Percentiles rank a stretch among this genome's conserved stretches.
Conservation (phyloP, 495 filamentous ascomycete species). For the Massariosphaeria phaeospora region DNA sequence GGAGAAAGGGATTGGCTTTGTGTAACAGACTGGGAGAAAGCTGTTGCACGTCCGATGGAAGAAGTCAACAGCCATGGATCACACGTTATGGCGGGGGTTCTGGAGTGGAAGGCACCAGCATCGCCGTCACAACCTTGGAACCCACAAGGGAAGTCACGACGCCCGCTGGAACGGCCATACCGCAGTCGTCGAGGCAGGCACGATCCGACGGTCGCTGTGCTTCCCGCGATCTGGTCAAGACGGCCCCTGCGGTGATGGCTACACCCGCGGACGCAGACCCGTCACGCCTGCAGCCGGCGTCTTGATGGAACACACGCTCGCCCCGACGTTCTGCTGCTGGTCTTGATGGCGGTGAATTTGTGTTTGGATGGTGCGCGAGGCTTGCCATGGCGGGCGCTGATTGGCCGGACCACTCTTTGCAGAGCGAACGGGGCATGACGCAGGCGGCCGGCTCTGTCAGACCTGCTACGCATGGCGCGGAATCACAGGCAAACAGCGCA, state of each 20-base stretch:
- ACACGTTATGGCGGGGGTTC: neutral
- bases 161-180: neutral
- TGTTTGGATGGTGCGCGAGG: constrained; percentile 14
- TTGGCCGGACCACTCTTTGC: constrained; percentile 3
- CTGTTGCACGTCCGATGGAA: constrained; percentile 6
- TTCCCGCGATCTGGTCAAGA: too few relatives aligned
- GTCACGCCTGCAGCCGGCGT: neutral
- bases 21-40: constrained; percentile 17
- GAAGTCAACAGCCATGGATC: constrained; percentile 20
- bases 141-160: constrained; percentile 4
- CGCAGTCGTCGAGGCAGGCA: constrained; percentile 1
- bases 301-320: constrained; percentile 3
- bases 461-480: constrained; percentile 17
- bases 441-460: neutral
- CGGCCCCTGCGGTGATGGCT: neutral
- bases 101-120: neutral
- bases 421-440: constrained; percentile 2
- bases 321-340: neutral
- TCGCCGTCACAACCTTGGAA: neutral
- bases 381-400: constrained; percentile 9
- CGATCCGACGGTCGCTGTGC: neutral
- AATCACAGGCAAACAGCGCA: neutral
- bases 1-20: constrained; percentile 14
- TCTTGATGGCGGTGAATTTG: constrained; percentile 1
- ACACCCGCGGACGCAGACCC: neutral